These are phyloP conservation scores for Penicillium sp. DNA, from an alignment of 2,329 filamentous ascomycete genomes.

Conservation along the genomic window DNA sequence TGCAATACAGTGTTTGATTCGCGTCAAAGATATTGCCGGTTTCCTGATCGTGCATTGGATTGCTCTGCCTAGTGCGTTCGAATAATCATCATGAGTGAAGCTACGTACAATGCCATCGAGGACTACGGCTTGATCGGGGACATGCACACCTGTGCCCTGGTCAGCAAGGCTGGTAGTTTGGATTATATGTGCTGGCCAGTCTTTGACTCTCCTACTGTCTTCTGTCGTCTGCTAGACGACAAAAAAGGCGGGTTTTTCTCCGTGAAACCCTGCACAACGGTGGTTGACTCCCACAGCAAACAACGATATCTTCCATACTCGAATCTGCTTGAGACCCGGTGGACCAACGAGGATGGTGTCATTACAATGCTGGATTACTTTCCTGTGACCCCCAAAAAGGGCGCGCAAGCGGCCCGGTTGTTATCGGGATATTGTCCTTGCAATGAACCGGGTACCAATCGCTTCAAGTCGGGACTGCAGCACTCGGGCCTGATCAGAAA, in stretches of 20 bases:
- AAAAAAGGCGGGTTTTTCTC: slow-evolving; percentile 72
- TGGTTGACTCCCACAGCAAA: slow-evolving; percentile 61
- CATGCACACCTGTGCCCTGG: slow-evolving; percentile 74
- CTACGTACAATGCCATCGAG: slow-evolving; percentile 54
- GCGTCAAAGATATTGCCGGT: not conserved
- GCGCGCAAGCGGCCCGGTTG: slow-evolving; percentile 35
- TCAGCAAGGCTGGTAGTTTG: slow-evolving; percentile 70
- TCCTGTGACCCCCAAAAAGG: slow-evolving; percentile 63
- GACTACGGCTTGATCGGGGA: slow-evolving; percentile 79
- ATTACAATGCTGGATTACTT: slow-evolving; percentile 75
- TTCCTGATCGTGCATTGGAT: not conserved
- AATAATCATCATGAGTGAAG: slow-evolving; percentile 13
- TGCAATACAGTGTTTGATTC: not conserved
- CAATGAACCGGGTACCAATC: slow-evolving; percentile 45
- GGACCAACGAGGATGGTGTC: slow-evolving; percentile 72
- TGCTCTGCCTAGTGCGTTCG: not conserved
- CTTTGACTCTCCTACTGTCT: slow-evolving; percentile 74
- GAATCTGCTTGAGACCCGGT: slow-evolving; percentile 74
- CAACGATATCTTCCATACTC: slow-evolving; percentile 74
- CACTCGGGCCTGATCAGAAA: slow-evolving; percentile 59
- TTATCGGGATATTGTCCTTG: slow-evolving; percentile 38
- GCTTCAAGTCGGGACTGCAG: slow-evolving; percentile 49
- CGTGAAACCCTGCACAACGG: slow-evolving; percentile 54
- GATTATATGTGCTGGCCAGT: slow-evolving; percentile 82
- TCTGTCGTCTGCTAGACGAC: slow-evolving; percentile 72